Percentiles rank a stretch among this genome's conserved stretches.
Conservation (phyloP, 192 early-diverging fungal species). For the Pilobolus umbonatus region DNA sequence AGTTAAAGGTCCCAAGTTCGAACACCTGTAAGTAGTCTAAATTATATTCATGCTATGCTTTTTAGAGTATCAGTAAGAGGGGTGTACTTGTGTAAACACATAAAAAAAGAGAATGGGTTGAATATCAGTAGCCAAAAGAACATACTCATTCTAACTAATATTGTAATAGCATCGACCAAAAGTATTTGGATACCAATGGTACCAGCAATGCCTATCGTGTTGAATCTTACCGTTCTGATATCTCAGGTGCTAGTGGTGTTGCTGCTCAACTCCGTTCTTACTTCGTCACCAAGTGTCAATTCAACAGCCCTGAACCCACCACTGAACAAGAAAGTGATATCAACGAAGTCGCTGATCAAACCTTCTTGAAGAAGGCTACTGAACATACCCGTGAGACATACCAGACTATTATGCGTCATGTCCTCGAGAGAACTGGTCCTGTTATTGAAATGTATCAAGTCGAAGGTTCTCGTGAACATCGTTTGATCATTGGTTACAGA, state of each 20-base stretch:
- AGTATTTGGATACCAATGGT: slow-evolving; percentile 80
- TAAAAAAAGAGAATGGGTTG: not conserved
- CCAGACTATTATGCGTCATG: slow-evolving; percentile 79
- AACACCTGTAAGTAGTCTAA: slow-evolving; percentile 47
- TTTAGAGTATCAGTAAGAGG: not conserved
- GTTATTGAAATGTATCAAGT: slow-evolving; percentile 92
- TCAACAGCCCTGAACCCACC: slow-evolving; percentile 80
- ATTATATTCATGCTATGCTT: not conserved
- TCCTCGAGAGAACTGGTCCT: slow-evolving; percentile 87
- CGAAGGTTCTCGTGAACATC: slow-evolving; percentile 80
- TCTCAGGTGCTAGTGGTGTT: slow-evolving; percentile 81
- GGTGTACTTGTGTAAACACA: no score
- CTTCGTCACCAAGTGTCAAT: slow-evolving; percentile 89
- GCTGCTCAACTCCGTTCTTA: slow-evolving; percentile 85
- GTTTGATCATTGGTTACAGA: slow-evolving; percentile 88
- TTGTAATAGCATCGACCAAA: slow-evolving; percentile 76
- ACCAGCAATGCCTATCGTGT: slow-evolving; percentile 75
- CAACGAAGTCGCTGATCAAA: slow-evolving; percentile 79
- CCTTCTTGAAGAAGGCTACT: slow-evolving; percentile 94
- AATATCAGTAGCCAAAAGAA: not conserved
- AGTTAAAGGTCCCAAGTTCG: slow-evolving; percentile 78
- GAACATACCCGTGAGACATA: slow-evolving; percentile 87
- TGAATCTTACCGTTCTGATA: slow-evolving; percentile 93
- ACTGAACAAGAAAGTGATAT: slow-evolving; percentile 72
- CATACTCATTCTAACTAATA: slow-evolving; percentile 9